Evolutionary conservation across 106 monocot genomes (phyloP).

Genomic region (Amphibolis antarctica): DNA sequence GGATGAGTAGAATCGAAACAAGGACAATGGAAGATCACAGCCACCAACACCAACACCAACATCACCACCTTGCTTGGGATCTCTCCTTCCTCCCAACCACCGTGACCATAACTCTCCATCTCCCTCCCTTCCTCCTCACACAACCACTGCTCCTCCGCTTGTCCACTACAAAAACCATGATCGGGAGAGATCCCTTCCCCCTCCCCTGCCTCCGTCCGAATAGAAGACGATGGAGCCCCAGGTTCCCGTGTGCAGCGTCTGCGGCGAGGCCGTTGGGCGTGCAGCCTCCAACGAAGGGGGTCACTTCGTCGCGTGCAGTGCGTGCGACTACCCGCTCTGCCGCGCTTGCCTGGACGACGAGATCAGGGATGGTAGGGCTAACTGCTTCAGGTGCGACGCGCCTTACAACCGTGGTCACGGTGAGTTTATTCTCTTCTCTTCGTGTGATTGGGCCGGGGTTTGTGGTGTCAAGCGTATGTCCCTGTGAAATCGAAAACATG

Average conservation of each 20-base stretch:
- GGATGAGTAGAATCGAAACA: conserved; percentile 16
- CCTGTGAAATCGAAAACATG: neutral
- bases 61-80: conserved; percentile 62
- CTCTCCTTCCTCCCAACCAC: conserved; percentile 27
- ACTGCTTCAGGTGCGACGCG: conserved; percentile 48
- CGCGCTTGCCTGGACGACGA: conserved; percentile 37
- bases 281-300: no score
- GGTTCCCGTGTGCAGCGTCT: conserved; percentile 32
- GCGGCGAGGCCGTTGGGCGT: conserved; percentile 32
- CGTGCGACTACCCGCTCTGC: conserved; percentile 34
- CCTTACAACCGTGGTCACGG: conserved; percentile 20
- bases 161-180: conserved; percentile 16
- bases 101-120: conserved; percentile 47
- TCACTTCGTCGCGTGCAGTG: conserved; percentile 32
- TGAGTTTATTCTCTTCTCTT: conserved; percentile 1
- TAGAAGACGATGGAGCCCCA: conserved; percentile 36
- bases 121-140: neutral
- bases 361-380: conserved; percentile 20
- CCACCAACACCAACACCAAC: neutral
- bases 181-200: neutral
- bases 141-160: conserved; percentile 1
- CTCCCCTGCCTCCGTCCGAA: neutral
- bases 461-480: neutral
- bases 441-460: neutral
- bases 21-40: no score